Conservation (phyloP, 805 yeast genomes). For the Ogataea angusta region DNA sequence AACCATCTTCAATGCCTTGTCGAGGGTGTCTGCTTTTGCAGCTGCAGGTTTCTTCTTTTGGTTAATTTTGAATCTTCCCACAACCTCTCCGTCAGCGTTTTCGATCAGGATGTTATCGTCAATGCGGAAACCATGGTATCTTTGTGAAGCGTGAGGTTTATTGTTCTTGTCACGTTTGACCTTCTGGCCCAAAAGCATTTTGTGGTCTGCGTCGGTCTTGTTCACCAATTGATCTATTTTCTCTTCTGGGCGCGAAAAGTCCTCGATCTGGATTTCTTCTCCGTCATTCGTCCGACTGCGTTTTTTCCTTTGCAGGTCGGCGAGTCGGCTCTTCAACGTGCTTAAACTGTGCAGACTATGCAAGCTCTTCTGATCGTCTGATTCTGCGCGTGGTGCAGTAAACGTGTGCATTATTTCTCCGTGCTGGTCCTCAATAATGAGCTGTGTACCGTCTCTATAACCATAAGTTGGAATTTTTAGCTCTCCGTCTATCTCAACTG, state of each 20-base stretch:
- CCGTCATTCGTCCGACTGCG: conserved; percentile 3
- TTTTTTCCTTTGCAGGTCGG: not conserved
- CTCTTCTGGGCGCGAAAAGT: conserved; percentile 8
- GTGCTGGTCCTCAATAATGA: conserved; percentile 76
- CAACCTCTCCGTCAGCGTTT: conserved; percentile 86
- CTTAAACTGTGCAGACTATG: conserved; percentile 22
- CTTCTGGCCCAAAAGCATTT: conserved; percentile 14
- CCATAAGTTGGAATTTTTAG: conserved; percentile 39
- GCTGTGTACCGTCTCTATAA: conserved; percentile 64
- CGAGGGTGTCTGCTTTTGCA: conserved; percentile 15
- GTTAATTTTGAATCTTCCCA: conserved; percentile 77
- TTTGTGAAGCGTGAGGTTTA: conserved; percentile 14
- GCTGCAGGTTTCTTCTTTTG: conserved; percentile 29
- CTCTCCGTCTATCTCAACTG: conserved; percentile 32
- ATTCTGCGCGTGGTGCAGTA: conserved; percentile 17
- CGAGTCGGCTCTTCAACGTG: conserved; percentile 16
- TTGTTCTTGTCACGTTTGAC: conserved; percentile 8
- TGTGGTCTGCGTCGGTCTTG: conserved; percentile 13
- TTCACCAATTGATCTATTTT: conserved; percentile 15
- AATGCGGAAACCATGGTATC: conserved; percentile 69
- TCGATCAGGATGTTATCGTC: conserved; percentile 80
- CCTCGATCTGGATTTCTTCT: conserved; percentile 3
- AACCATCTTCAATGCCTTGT: conserved; percentile 24
- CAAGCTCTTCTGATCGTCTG: conserved; percentile 11
- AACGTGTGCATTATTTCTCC: conserved; percentile 76